Evolutionary conservation across 23 red algal species (phyloP).

Genomic region (Gracilaria gracilis): DNA sequence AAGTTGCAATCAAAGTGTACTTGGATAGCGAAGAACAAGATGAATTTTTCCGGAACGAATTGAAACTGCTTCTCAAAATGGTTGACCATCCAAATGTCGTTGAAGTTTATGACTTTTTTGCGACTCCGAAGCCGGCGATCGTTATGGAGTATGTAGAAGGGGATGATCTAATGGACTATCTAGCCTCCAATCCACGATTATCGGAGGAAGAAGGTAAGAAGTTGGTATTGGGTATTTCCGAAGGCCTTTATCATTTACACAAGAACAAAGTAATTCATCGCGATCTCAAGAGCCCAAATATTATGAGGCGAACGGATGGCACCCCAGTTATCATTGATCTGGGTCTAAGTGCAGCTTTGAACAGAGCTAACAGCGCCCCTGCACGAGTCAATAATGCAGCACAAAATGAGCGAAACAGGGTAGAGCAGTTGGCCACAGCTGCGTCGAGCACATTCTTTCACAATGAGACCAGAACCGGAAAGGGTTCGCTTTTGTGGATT

Average conservation of each 20-base stretch:
- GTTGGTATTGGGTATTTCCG: constrained; percentile 48
- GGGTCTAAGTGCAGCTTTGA: constrained; percentile 53
- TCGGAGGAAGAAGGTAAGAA: constrained; percentile 31
- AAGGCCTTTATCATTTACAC: constrained; percentile 77
- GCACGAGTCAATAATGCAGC: neutral
- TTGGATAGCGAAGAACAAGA: constrained; percentile 39
- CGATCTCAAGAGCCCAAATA: constrained; percentile 77
- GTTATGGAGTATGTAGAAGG: constrained; percentile 66
- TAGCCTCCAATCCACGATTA: constrained; percentile 9
- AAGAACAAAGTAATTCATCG: constrained; percentile 70
- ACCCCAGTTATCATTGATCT: constrained; percentile 81
- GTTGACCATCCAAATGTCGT: constrained; percentile 66
- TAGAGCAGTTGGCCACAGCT: neutral
- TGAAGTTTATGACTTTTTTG: constrained; percentile 70
- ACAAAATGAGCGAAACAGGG: neutral
- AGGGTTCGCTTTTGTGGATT: constrained; percentile 64
- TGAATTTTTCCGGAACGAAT: constrained; percentile 47
- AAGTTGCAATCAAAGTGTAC: constrained; percentile 70
- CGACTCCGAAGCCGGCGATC: constrained; percentile 45
- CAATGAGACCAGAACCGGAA: constrained; percentile 18
- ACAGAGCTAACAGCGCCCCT: constrained; percentile 13
- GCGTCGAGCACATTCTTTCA: neutral
- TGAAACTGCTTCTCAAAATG: constrained; percentile 66
- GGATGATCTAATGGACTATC: constrained; percentile 63
- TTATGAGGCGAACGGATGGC: constrained; percentile 54